phyloP scores from a whole-genome alignment of 148 eudicot genomes.

The Talinum fruticosum region DNA sequence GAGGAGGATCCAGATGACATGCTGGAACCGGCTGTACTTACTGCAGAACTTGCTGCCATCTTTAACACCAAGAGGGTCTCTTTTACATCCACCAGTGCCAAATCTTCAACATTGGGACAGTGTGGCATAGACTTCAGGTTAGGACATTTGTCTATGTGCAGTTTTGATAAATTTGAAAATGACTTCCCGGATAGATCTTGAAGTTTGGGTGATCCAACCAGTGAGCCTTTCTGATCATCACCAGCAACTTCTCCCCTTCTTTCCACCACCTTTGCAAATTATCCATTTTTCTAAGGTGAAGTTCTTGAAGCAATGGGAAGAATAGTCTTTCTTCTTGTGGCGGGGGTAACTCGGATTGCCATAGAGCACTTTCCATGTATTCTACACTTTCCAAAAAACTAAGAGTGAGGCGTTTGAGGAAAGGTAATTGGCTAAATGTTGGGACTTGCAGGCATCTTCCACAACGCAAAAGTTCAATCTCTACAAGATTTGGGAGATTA shows the following conservation, averaged over 20 bases:
- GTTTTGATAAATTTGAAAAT: slow-evolving; percentile 15
- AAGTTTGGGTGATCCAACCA: neutral
- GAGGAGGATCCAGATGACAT: neutral
- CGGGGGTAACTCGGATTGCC: neutral
- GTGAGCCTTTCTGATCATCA: neutral
- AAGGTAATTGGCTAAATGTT: slow-evolving; percentile 6
- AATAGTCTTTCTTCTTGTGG: neutral
- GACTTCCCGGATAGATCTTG: neutral
- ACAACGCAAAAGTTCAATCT: neutral
- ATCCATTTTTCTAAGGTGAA: neutral
- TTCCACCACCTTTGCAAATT: slow-evolving; percentile 35
- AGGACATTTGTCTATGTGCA: neutral
- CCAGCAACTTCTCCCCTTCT: neutral
- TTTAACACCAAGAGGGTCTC: slow-evolving; percentile 7
- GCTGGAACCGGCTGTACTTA: neutral
- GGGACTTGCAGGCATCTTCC: neutral
- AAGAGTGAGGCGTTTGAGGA: neutral
- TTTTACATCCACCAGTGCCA: neutral
- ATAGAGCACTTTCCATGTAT: neutral
- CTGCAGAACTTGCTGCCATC: neutral
- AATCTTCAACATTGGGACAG: slow-evolving; percentile 14
- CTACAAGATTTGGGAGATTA: slow-evolving; percentile 23
- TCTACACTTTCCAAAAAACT: neutral
- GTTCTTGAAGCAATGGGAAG: neutral
- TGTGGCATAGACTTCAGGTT: slow-evolving; percentile 20